Base-by-base conservation (phyloP, 129 eudicot genomes). In the Deinandra increscens region DNA sequence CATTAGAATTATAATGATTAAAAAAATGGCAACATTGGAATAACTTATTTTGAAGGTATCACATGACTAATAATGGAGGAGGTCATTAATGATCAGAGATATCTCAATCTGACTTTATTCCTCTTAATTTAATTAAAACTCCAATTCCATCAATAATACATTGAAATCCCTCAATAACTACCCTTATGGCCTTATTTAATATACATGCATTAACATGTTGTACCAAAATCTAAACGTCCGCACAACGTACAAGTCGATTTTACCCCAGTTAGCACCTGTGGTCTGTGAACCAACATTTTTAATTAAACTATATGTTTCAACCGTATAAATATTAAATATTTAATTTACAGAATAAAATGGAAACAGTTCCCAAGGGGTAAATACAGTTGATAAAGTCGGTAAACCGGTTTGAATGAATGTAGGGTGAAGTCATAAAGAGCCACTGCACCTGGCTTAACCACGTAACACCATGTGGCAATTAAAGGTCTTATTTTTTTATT, bases 361-460 rank as follows among this genome's bases (percentile, higher is more conserved):
- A 36, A 46, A 44, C 81, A 14, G 9, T 10, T 69, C 71, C 76
- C 81, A 12, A 77, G 72, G 70, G 75, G 66, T 62, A 69, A 50
- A 77, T 77, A 10, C 81, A 77, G 76, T 77, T 77, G 71, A 77
- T 70, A 50, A 77, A 70, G 81, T 77, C 76, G 66, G 66, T 70
- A 77, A 77, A 77, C 81, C 81, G 81, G 81, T 77, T 77, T 70
- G 76, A 77, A 77, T 44, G 56, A 69, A 70, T 38, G 50, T 39
- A 69, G 81, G 81, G 39, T 39, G 76, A 60, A 60, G 81, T 60
- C 59, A 69, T 23, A 38, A 34, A 43, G 46, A 77, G 71, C 76
- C 80, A 77, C 0, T 77, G 76, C 81, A 77, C 76, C 81, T 77
- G 81, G 76, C 81, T 69, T 4, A 61, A 39, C 76, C 70, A 41